Evolutionary conservation across 306 rosid genomes (phyloP), one percentile per base, ranked within the genome.

Genomic region (Cyclanthera cordifolia): DNA sequence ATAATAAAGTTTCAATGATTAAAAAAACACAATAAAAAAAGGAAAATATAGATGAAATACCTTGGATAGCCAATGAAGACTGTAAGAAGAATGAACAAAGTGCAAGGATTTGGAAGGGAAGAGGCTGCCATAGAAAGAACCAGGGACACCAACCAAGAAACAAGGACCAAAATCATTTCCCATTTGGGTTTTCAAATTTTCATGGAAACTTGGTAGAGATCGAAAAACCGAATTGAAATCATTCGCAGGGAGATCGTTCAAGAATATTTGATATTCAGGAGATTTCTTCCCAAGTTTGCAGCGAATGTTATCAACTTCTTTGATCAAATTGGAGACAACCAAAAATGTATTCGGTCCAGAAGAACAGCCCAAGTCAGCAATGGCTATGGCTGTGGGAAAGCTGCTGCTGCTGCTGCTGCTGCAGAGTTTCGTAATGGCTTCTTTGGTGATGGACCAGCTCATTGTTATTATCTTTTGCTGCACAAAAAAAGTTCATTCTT

Each of bases 1-100:
- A n/a, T n/a, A n/a, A n/a, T n/a, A n/a, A n/a, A n/a, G n/a, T n/a
- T n/a, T n/a, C n/a, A n/a, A n/a, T n/a, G n/a, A 28, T 4, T 37
- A 37, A 37, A 3, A 37, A 5, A 34, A 37, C 6, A 43, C 48
- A 43, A 9, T 2, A 2, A 37, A 43, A 11, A 1, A 43, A 3
- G 1, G n/a, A n/a, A 43, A 13, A 46, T 3, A 15, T 0, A 14
- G 7, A 14, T 14, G 3, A 21, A 47, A 13, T 75, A 73, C 88
- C 87, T 82, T 67, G 45, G 88, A 84, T 3, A 84, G 59, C 88
- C 91, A 81, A 0, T 73, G 80, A 54, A 86, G 85, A 48, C 88
- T 78, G 19, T 70, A 77, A 16, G 86, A 79, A 39, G 86, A 79
- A 58, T 85, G 89, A 17, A 82, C 74, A 54, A 51, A 51, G 0